Evolutionary conservation across 2,329 filamentous ascomycete species (phyloP).

Genomic region (Aureobasidium uvarum): DNA sequence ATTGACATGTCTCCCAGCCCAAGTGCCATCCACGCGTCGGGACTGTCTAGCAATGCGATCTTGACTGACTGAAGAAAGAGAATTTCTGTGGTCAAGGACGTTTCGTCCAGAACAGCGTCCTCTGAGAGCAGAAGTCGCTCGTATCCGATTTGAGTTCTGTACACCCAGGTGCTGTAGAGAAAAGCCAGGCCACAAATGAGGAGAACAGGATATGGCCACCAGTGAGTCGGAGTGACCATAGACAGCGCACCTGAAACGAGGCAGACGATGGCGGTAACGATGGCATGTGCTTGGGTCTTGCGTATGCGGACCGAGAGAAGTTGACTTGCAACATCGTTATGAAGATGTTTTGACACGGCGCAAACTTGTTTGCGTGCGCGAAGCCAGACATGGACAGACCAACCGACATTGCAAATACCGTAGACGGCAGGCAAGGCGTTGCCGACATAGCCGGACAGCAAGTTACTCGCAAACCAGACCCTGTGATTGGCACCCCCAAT

Average conservation of each 20-base stretch:
- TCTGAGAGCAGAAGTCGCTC: not conserved
- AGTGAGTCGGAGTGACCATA: slow-evolving; percentile 2
- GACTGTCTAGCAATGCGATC: not conserved
- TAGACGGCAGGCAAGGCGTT: slow-evolving; percentile 53
- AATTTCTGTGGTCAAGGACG: not conserved
- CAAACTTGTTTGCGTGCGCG: slow-evolving; percentile 45
- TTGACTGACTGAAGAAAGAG: not conserved
- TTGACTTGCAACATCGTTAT: not conserved
- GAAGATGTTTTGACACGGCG: not conserved
- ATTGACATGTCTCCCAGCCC: not conserved
- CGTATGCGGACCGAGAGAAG: not conserved
- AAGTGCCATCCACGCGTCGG: not conserved
- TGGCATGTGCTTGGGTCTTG: not conserved
- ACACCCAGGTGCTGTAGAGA: not conserved
- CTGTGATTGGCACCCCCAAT: slow-evolving; percentile 49
- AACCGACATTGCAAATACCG: slow-evolving; percentile 51
- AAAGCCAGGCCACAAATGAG: not conserved
- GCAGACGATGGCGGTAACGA: not conserved
- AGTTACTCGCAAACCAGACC: slow-evolving; percentile 51
- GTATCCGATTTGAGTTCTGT: not conserved
- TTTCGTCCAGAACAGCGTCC: not conserved
- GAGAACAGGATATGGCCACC: slow-evolving; percentile 22
- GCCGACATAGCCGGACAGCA: slow-evolving; percentile 57
- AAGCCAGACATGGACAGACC: slow-evolving; percentile 48
- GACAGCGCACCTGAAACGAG: slow-evolving; percentile 3